Conservation (phyloP, 2,329 filamentous ascomycete genomes). For the Purpureocillium lavendulum region DNA sequence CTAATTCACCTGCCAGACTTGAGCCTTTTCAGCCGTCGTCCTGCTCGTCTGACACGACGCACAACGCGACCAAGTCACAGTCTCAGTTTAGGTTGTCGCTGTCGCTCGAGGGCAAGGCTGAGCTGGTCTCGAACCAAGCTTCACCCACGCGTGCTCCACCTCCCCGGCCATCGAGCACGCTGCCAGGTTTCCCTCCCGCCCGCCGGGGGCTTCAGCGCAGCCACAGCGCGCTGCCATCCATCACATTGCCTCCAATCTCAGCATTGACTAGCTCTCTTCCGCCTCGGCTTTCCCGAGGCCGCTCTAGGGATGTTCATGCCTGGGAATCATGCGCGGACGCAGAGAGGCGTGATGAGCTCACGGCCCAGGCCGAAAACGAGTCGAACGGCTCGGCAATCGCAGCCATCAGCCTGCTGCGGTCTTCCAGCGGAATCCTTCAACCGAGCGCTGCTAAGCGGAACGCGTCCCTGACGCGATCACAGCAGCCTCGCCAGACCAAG, state of each 20-base stretch:
- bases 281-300: constrained; percentile 53
- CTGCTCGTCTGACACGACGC: constrained; percentile 33
- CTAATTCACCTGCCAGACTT: constrained; percentile 19
- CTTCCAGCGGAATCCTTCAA: constrained; percentile 47
- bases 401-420: constrained; percentile 73
- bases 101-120: constrained; percentile 85
- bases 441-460: constrained; percentile 60
- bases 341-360: constrained; percentile 69
- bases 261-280: constrained; percentile 43
- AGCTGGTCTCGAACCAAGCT: constrained; percentile 63
- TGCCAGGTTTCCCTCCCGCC: constrained; percentile 37
- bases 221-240: constrained; percentile 55
- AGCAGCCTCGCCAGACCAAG: constrained; percentile 38
- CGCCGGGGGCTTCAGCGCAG: constrained; percentile 56
- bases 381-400: constrained; percentile 70
- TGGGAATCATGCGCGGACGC: constrained; percentile 90
- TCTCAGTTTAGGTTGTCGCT: constrained; percentile 69
- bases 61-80: constrained; percentile 25
- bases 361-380: constrained; percentile 73
- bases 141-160: constrained; percentile 51
- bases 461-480: constrained; percentile 28
- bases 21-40: constrained; percentile 35
- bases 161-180: constrained; percentile 37
- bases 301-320: constrained; percentile 78
- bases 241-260: constrained; percentile 50